Conservation (phyloP, 2,329 filamentous ascomycete species). For the Cyphellophora europaea region DNA sequence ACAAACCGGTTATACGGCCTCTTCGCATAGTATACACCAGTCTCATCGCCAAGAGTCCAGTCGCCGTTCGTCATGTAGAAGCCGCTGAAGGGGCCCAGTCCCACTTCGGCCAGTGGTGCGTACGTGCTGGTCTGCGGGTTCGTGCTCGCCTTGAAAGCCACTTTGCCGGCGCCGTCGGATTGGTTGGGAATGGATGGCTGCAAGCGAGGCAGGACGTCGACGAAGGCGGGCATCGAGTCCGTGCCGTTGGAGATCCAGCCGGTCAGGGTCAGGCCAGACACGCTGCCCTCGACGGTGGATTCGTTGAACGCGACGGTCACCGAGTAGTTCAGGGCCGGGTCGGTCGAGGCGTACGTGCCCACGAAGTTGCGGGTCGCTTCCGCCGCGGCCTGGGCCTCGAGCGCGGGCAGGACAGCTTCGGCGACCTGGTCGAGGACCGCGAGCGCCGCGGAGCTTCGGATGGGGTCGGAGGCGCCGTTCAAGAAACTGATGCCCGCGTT, state of each 20-base stretch:
- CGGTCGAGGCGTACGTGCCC: constrained; percentile 21
- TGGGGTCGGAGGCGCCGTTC: constrained; percentile 30
- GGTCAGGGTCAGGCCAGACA: constrained; percentile 10
- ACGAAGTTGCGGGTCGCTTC: constrained; percentile 22
- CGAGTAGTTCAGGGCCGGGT: constrained; percentile 18
- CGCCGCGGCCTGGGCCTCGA: constrained; percentile 22
- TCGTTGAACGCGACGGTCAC: constrained; percentile 19
- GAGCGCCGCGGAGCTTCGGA: constrained; percentile 27
- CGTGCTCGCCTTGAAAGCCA: constrained; percentile 16
- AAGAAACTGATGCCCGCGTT: constrained; percentile 35
- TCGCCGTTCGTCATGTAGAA: constrained; percentile 2
- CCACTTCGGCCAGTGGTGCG: background rate
- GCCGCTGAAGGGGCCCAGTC: constrained; percentile 1
- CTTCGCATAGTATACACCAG: constrained; percentile 19
- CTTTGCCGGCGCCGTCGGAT: constrained; percentile 6
- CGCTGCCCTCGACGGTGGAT: constrained; percentile 1
- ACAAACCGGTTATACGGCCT: constrained; percentile 19
- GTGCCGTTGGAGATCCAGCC: constrained; percentile 12
- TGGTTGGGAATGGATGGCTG: constrained; percentile 15
- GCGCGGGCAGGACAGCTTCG: constrained; percentile 22
- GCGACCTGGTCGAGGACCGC: constrained; percentile 26
- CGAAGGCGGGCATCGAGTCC: constrained; percentile 2
- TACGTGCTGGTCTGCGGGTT: background rate
- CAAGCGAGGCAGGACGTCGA: constrained; percentile 11
- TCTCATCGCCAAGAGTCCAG: constrained; percentile 13